Evolutionary conservation across 2,329 filamentous ascomycete species (phyloP), one percentile per base, ranked within the genome.

Genomic region (Botrytis aclada): DNA sequence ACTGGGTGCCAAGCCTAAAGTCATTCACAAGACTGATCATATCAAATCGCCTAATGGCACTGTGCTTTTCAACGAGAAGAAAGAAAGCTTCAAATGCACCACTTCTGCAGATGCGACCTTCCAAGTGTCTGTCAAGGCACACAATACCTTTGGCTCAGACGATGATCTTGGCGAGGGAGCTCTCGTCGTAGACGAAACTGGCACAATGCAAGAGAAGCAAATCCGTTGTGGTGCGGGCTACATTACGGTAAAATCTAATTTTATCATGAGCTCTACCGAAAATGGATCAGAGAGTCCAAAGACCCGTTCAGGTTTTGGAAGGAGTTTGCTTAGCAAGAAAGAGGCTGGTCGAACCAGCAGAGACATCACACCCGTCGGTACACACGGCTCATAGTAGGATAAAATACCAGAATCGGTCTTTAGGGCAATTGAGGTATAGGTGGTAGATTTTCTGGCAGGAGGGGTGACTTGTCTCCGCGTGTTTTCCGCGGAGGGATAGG

Each of bases 161-260:
- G 91, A 95, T 72, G 88, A 91, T 74, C 87, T 99, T 0, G 96
- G 96, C 70, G 95, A 98, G 80, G 89, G 89, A 8, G 81, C 92
- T n/a, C 97, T 97, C 84, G 95, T 97, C 80, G 89, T 99, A n/a
- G 94, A 95, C 76, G 95, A 99, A 80, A 88, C 86, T 2, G 88
- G 89, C 3, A 84, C 86, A 1, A 88, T 88, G 18, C 85, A 86
- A 45, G 91, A 95, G 77, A 96, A 95, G 85, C 85, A 89, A 58
- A 83, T 99, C 70, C 87, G 85, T 47, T 90, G 95, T 39, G 95
- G 95, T 20, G 86, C 84, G 51, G 94, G 94, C 37, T 87, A 83
- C 1, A 91, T 98, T 1, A 85, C 89, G 0, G 81, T 98, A 64
- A 92, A 90, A 84, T 96, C 92, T 80, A 88, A 85, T 71, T 98